Evolutionary conservation across 169 alveolate genomes (phyloP), one percentile per base, ranked within the genome.

Genomic region (Plasmodium ovale): DNA sequence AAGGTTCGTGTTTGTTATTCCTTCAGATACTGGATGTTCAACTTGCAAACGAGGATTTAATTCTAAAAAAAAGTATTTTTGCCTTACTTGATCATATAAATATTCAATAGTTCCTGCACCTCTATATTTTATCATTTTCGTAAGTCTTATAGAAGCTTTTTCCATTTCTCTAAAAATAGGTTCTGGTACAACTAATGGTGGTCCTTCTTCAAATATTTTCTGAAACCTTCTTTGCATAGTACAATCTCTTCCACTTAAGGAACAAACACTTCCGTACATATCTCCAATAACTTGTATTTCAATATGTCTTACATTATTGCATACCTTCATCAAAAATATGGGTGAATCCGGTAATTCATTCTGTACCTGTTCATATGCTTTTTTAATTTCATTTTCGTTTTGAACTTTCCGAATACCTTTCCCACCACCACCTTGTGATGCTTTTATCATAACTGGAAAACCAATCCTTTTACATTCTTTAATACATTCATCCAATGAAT

Each of bases 391-490:
- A 47, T 84, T 90, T 70, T 91, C 93, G 35, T 67, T 82, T 67
- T 87, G 91, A 44, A 93, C 92, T 87, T 87, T 89, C 49, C 99
- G 93, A 91, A 97, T 97, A 23, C 99, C 99, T 87, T 97, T 97
- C 12, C 99, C 99, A 47, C 99, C 99, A 16, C 99, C 99, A 14
- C 99, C 99, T 87, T 97, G 98, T 7, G 98, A 94, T 39, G 99
- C 99, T 85, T 97, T 97, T 53, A 97, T 95, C 98, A 97, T 97
- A 72, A 97, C 95, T 12, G 99, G 99, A 73, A 93, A 97, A n/a
- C 99, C 99, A 44, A 97, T 97, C 56, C 97, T 84, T 23, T 94
- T 92, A 27, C 98, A 95, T 33, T 93, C 94, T 54, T 87, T 93
- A 33, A 87, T 92, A 77, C 97, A 96, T 42, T 94, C 98, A 59